phyloP scores from a whole-genome alignment of 1,139 yeast species.

The Suhomyces atakaporum region DNA sequence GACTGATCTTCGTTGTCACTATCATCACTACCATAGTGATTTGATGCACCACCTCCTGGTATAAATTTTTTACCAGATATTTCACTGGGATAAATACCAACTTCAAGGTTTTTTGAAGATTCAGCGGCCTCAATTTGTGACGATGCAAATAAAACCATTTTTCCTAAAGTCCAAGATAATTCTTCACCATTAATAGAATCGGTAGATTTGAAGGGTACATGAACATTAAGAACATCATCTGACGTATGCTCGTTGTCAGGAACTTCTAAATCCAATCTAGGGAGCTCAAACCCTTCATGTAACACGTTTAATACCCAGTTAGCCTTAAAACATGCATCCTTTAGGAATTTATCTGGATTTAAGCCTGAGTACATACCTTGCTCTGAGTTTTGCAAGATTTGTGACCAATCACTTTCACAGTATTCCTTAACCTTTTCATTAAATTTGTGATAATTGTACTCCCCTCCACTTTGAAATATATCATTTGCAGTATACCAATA shows the following conservation, averaged over 20 bases:
- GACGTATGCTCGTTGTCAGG: conserved; percentile 21
- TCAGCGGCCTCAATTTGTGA: conserved; percentile 43
- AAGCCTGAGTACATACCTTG: conserved; percentile 53
- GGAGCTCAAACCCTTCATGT: conserved; percentile 79
- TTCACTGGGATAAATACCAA: conserved; percentile 59
- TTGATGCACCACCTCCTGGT: conserved; percentile 29
- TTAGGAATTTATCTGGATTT: conserved; percentile 48
- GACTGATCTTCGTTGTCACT: conserved; percentile 19
- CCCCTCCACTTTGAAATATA: conserved; percentile 75
- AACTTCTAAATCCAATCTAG: conserved; percentile 58
- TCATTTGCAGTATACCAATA: conserved; percentile 88
- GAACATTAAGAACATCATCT: conserved; percentile 32
- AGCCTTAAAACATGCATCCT: conserved; percentile 78
- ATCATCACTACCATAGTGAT: conserved; percentile 22
- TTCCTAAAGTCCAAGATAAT: conserved; percentile 69
- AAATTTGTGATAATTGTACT: conserved; percentile 63
- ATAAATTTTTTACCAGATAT: conserved; percentile 45
- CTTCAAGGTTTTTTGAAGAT: conserved; percentile 23
- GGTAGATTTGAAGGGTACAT: conserved; percentile 63
- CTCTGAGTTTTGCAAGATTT: conserved; percentile 49
- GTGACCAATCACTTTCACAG: conserved; percentile 68
- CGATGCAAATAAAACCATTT: conserved; percentile 59
- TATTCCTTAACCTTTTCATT: conserved; percentile 60
- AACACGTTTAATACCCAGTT: conserved; percentile 76
- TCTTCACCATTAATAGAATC: conserved; percentile 61